Percentiles rank a stretch among this genome's conserved stretches.
phyloP scores from a whole-genome alignment of 148 eudicot species.

The Vaccinium macrocarpon region DNA sequence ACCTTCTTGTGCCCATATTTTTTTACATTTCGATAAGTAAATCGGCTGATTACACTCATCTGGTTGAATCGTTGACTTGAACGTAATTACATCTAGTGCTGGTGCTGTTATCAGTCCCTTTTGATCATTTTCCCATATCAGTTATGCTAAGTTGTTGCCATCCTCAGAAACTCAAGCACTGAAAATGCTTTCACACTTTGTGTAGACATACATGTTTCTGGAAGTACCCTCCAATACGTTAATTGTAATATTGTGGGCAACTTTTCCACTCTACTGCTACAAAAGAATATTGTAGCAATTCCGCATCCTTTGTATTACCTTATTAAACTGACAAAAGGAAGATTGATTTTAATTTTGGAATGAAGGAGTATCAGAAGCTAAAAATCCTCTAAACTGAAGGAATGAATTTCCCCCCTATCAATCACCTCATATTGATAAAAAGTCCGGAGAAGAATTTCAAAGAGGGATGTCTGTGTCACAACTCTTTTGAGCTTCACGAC shows the following conservation, averaged over 20 bases:
- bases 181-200: too few relatives aligned
- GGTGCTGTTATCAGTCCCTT: neutral
- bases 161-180: neutral
- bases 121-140: neutral
- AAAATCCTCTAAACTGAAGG: neutral
- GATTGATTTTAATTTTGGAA: neutral
- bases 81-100: neutral
- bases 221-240: too few relatives aligned
- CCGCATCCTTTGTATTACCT: neutral
- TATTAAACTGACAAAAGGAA: neutral
- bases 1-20: neutral
- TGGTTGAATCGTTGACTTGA: neutral
- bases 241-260: too few relatives aligned
- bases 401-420: neutral
- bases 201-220: too few relatives aligned
- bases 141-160: neutral
- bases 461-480: neutral
- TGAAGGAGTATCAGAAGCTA: neutral
- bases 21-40: neutral
- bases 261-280: neutral
- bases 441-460: neutral
- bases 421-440: neutral
- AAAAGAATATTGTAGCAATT: neutral
- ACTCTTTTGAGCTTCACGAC: neutral
- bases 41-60: neutral